Evolutionary conservation across 2,329 filamentous ascomycete species (phyloP), one percentile per base, ranked within the genome.

Genomic region (Bimuria novae-zelandiae): DNA sequence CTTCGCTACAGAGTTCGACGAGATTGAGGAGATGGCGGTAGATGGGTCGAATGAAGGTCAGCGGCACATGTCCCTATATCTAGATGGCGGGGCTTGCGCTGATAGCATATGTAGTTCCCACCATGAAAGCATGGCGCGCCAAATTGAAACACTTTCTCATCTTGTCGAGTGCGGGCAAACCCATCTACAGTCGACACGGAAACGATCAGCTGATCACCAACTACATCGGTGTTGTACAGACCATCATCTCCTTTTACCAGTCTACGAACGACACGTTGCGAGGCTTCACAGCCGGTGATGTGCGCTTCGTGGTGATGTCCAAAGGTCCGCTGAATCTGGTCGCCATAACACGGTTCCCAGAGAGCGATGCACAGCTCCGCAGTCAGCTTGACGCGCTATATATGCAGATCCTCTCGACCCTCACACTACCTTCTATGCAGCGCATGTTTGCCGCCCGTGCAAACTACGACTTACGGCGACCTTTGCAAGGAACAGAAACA

Each of bases 71-170:
- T 33, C 49, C 35, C 36, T 58, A 57, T 58, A 57, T 51, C 49
- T 60, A 55, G 49, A 48, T 14, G 48, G 30, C 7, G 6, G 54
- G 49, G 49, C 45, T 22, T 45, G 54, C 59, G 60, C 69, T 74
- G 68, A 74, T 68, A 50, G 47, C 54, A 54, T 49, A 32, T 54
- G 64, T 68, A 71, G 76, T 77, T 63, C 60, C 70, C 19, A 62
- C 90, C 22, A 79, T 96, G 35, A 77, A 79, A 14, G 80, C 86
- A 58, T 99, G 92, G 92, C 94, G 92, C 70, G 85, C 89, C 32
- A 97, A 97, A 77, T 81, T 92, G 57, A 99, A 99, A 75, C 94
- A 99, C 75, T 99, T 96, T 73, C 85, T 99, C 75, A 96, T 99
- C 65, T 79, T 99, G 1, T 97, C 94, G 2, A 93, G 92, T 12